Evolutionary conservation across 106 monocot species (phyloP).

Genomic region (Phalaenopsis aphrodite): DNA sequence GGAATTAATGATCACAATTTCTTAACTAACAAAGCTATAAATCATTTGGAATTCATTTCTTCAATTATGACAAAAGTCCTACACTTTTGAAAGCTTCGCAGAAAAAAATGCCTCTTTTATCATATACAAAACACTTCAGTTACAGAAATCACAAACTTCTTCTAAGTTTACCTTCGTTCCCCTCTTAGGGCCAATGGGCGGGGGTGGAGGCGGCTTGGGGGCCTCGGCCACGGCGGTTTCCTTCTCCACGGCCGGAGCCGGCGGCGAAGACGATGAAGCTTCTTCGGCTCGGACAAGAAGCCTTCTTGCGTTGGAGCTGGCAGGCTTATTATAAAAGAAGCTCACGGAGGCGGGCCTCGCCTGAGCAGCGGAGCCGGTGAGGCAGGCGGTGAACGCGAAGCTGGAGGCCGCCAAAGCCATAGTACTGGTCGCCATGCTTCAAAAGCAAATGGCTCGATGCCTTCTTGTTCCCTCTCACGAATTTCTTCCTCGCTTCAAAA

Average conservation of each 20-base stretch:
- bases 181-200: conserved; percentile 70
- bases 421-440: neutral
- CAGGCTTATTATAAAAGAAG: neutral
- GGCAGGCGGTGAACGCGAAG: neutral
- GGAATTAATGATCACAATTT: too few species aligned
- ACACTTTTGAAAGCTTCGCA: neutral
- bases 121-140: too few species aligned
- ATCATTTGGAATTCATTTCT: neutral
- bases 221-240: conserved; percentile 12
- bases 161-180: conserved; percentile 46
- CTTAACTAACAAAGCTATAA: too few species aligned
- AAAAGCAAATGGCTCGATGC: neutral
- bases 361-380: neutral
- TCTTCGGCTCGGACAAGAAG: neutral
- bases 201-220: conserved; percentile 21
- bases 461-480: neutral
- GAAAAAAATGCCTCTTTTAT: neutral
- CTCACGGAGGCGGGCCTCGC: neutral
- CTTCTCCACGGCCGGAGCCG: conserved; percentile 6
- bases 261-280: neutral
- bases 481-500: neutral
- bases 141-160: too few species aligned
- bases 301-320: neutral
- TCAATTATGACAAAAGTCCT: neutral
- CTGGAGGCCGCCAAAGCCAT: neutral